Evolutionary conservation across 805 yeast species (phyloP).

Genomic region (Suhomyces sp.): DNA sequence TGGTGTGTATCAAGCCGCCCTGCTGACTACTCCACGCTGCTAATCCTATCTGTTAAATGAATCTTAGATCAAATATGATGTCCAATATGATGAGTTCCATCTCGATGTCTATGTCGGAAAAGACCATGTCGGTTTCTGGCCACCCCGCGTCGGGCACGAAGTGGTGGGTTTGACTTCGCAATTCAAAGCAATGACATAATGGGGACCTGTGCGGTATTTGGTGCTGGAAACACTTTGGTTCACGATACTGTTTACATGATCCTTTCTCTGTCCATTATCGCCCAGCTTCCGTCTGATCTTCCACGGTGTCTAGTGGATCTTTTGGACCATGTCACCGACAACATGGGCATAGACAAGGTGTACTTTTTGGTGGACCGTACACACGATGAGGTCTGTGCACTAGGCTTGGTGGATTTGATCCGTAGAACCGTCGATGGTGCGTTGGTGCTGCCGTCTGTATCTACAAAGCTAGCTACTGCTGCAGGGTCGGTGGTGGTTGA

Average conservation of each 20-base stretch:
- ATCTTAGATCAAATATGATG: not conserved
- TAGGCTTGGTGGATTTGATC: constrained; percentile 2
- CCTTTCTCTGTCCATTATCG: not conserved
- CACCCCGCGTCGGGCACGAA: constrained; percentile 12
- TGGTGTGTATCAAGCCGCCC: not conserved
- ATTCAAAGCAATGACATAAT: constrained; percentile 8
- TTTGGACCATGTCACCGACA: constrained; percentile 1
- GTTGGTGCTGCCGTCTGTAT: not conserved
- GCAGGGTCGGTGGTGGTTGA: not conserved
- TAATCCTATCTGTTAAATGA: not conserved
- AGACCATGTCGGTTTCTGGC: not conserved
- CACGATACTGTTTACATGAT: not conserved
- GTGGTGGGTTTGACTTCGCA: constrained; percentile 33
- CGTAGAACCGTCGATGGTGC: not conserved
- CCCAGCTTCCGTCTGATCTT: not conserved
- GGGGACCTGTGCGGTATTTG: not conserved
- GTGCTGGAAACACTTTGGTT: not conserved
- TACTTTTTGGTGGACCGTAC: constrained; percentile 2
- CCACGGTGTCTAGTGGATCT: not conserved
- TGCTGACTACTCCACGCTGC: no score
- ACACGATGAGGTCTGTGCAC: not conserved
- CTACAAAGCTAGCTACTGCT: not conserved
- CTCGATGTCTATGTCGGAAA: not conserved
- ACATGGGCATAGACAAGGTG: not conserved
- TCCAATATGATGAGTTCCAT: not conserved